phyloP scores from a whole-genome alignment of 805 yeast species.

The Lipomyces sp. region DNA sequence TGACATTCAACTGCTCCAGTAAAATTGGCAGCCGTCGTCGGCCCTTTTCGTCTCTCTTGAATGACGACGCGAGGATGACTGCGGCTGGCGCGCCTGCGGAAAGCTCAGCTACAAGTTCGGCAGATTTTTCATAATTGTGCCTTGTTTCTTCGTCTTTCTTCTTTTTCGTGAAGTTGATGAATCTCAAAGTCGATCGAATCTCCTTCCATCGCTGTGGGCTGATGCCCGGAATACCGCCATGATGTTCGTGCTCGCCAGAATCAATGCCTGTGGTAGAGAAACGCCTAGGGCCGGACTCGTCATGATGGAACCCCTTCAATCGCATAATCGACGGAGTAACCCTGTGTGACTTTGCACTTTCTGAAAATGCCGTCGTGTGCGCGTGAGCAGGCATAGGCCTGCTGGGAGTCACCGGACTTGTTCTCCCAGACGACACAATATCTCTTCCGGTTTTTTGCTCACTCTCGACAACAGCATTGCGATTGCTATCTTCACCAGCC shows the following conservation, averaged over 20 bases:
- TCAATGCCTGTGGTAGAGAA: neutral
- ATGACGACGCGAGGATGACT: slow-evolving; percentile 71
- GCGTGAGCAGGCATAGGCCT: slow-evolving; percentile 11
- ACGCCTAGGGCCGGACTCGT: neutral
- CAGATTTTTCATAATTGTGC: slow-evolving; percentile 41
- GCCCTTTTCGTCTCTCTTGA: slow-evolving; percentile 67
- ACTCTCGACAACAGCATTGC: neutral
- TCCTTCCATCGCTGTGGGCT: slow-evolving; percentile 27
- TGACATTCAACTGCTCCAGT: slow-evolving; percentile 70
- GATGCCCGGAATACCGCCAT: neutral
- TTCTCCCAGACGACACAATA: neutral
- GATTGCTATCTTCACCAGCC: slow-evolving; percentile 1
- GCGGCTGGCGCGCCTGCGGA: slow-evolving; percentile 75
- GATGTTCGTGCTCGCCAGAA: neutral
- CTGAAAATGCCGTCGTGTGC: slow-evolving; percentile 13
- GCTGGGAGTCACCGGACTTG: neutral
- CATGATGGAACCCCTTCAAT: slow-evolving; percentile 2
- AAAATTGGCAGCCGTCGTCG: slow-evolving; percentile 77
- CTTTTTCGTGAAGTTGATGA: slow-evolving; percentile 35
- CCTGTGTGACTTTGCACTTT: neutral
- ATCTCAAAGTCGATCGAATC: slow-evolving; percentile 19
- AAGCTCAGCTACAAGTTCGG: slow-evolving; percentile 56
- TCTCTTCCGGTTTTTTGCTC: neutral
- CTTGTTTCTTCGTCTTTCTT: slow-evolving; percentile 32
- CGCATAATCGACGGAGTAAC: slow-evolving; percentile 4